Evolutionary conservation across 331 rosid species (phyloP).

Genomic region (Quercus tomentella): DNA sequence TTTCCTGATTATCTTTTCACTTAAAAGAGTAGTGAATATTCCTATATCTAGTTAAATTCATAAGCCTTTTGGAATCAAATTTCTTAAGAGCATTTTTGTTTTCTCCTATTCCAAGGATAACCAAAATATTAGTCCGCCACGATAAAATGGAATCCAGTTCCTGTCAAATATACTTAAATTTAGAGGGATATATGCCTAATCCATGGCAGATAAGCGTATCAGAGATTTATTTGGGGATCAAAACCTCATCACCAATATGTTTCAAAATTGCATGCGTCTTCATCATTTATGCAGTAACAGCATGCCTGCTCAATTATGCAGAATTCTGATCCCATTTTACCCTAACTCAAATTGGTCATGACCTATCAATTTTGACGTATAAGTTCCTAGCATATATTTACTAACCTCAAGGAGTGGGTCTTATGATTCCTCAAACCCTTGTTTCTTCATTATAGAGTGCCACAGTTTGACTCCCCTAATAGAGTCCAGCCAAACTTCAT

Average conservation of each 20-base stretch:
- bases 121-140: constrained; percentile 14
- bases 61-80: constrained; percentile 14
- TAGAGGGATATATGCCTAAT: constrained; percentile 21
- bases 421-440: no score
- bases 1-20: background rate
- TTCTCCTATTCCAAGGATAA: constrained; percentile 17
- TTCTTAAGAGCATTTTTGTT: constrained; percentile 1
- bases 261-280: background rate
- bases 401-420: no score
- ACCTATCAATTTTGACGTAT: no score
- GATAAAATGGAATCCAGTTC: constrained; percentile 36
- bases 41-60: constrained; percentile 6
- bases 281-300: background rate
- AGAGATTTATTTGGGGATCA: background rate
- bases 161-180: constrained; percentile 13
- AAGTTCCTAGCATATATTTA: no score
- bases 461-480: no score
- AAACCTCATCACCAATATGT: background rate
- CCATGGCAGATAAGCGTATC: background rate
- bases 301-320: background rate
- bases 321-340: no score
- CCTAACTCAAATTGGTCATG: no score
- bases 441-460: no score
- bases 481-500: no score
- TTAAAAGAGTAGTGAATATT: background rate